These are phyloP conservation scores for Penicillium daleae DNA, from an alignment of 495 filamentous ascomycete genomes.

Conservation along the genomic window DNA sequence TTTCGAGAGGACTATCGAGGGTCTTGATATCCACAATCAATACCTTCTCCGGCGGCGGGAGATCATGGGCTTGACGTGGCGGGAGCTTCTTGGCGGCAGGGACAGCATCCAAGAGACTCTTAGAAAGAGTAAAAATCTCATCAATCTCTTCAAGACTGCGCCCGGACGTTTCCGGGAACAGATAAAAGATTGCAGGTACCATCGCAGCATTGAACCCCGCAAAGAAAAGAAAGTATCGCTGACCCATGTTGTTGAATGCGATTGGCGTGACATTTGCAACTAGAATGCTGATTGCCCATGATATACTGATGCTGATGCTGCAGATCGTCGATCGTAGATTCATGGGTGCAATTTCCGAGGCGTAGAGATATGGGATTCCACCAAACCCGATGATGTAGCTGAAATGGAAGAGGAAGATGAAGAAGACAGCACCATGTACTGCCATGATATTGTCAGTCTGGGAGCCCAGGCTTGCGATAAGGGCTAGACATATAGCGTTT, in stretches of 20 bases:
- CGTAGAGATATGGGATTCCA: constrained; percentile 57
- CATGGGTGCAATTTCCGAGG: constrained; percentile 55
- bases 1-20: constrained; percentile 7
- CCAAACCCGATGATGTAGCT: constrained; percentile 59
- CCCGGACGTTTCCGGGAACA: constrained; percentile 61
- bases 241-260: constrained; percentile 26
- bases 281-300: constrained; percentile 46
- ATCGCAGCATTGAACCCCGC: constrained; percentile 59
- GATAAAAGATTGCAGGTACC: constrained; percentile 61
- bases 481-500: constrained; percentile 46
- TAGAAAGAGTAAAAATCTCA: constrained; percentile 44
- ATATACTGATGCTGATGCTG: constrained; percentile 50
- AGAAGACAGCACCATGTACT: constrained; percentile 42
- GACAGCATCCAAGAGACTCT: constrained; percentile 23
- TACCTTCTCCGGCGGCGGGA: constrained; percentile 11
- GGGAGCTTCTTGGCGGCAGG: constrained; percentile 21
- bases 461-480: constrained; percentile 37
- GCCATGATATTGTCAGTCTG: constrained; percentile 16
- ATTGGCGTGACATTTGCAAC: constrained; percentile 29
- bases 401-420: constrained; percentile 57
- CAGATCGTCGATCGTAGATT: constrained; percentile 52
- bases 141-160: constrained; percentile 57
- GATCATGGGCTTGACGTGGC: constrained; percentile 7
- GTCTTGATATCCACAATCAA: constrained; percentile 12
- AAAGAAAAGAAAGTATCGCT: constrained; percentile 30